Percentiles rank a stretch among this genome's conserved stretches.
phyloP scores from a whole-genome alignment of 345 rosid species.

The Camelina neglecta region DNA sequence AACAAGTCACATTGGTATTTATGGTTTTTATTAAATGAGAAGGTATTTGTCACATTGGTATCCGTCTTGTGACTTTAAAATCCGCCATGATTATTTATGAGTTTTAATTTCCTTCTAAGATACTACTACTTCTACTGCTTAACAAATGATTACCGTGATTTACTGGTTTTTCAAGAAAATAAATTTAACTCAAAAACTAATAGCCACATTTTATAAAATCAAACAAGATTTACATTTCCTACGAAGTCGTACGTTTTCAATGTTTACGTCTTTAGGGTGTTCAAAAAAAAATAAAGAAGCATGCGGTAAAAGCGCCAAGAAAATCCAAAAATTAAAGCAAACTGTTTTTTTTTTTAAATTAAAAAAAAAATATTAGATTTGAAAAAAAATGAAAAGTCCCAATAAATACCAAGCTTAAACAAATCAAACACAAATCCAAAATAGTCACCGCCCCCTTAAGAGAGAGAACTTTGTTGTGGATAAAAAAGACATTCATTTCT shows the following conservation, averaged over 20 bases:
- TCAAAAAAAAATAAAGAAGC: not conserved
- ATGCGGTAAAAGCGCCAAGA: constrained; percentile 35
- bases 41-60: constrained; percentile 17
- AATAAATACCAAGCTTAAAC: constrained; percentile 40
- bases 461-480: constrained; percentile 35
- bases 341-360: not conserved
- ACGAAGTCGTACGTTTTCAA: not conserved
- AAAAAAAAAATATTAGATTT: not conserved
- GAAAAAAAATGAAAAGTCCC: constrained; percentile 26
- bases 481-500: constrained; percentile 43
- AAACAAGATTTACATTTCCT: not conserved
- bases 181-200: not conserved
- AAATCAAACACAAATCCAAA: constrained; percentile 43
- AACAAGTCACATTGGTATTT: constrained; percentile 27
- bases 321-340: constrained; percentile 27
- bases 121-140: constrained; percentile 14
- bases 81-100: constrained; percentile 16
- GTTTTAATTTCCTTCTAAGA: constrained; percentile 27
- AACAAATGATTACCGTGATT: constrained; percentile 2
- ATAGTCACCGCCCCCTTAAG: constrained; percentile 39
- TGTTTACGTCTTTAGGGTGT: not conserved
- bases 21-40: constrained; percentile 29
- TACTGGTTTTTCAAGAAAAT: not conserved
- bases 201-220: not conserved
- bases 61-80: constrained; percentile 15